Conservation (phyloP, 345 rosid genomes). For the Eucalyptus victrix region DNA sequence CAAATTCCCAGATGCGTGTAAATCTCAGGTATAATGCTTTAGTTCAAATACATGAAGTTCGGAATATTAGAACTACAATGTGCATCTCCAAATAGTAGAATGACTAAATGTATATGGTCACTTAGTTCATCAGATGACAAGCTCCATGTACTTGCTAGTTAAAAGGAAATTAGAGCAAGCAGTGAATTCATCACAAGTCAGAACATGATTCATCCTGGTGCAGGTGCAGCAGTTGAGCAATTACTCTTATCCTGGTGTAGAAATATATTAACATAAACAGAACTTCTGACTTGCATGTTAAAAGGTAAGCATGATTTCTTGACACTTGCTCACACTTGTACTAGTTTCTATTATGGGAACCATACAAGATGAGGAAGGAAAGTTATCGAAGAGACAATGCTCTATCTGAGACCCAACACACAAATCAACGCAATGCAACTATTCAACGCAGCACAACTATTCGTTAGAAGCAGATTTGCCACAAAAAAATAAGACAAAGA, state of each 20-base stretch:
- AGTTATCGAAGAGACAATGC: background rate
- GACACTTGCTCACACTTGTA: background rate
- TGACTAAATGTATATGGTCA: background rate
- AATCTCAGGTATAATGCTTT: background rate
- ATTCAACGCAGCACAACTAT: background rate
- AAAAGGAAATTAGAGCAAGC: background rate
- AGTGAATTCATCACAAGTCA: background rate
- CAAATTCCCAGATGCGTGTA: background rate
- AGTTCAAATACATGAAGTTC: background rate
- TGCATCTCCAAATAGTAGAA: background rate
- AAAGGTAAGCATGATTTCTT: background rate
- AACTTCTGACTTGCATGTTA: background rate
- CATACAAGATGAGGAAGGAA: background rate
- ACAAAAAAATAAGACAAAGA: background rate
- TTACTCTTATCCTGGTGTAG: background rate
- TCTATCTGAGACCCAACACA: background rate
- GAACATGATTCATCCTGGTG: background rate
- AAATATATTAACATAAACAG: background rate
- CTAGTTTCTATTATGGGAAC: background rate
- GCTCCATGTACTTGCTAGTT: background rate
- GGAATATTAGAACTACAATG: background rate
- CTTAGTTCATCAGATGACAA: background rate
- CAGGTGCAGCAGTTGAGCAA: background rate
- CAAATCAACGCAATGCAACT: background rate
- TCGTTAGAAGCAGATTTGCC: background rate